Evolutionary conservation across 2,329 filamentous ascomycete genomes (phyloP), one percentile per base, ranked within the genome.

Genomic region (Colletotrichum siamense): DNA sequence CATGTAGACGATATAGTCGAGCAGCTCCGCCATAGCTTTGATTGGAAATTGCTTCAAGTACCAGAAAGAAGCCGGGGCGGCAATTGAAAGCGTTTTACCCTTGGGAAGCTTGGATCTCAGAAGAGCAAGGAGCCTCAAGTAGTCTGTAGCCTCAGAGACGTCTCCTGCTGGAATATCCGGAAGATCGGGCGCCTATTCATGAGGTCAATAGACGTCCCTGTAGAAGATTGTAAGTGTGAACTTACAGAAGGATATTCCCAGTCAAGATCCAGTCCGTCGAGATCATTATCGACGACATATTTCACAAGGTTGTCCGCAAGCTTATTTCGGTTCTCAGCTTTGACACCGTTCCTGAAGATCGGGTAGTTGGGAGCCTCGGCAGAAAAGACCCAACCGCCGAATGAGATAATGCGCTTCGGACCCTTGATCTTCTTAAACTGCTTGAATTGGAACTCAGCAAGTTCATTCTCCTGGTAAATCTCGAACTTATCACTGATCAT

Each of bases 311-410:
- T 82, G n/a, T 61, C 76, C 2, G 70, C 77, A 12, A 82, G 61
- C 22, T 66, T 69, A 32, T 71, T 66, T 13, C 71, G 77, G 67
- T 78, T 79, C 12, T 26, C 68, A n/a, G 76, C 16, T 39, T 59
- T 81, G 39, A 81, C 79, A 3, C 80, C 84, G 9, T 85, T 74
- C 2, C 86, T 81, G 69, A 88, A 84, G 55, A 88, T 84, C 22
- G 69, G 49, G 69, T 83, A 87, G 1, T 84, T 86, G 6, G 71
- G 79, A 0, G 82, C 80, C 3, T 82, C 79, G 1, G 87, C 87
- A 0, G 83, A 86, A 30, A 69, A 39, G 63, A 69, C 80, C 88
- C 88, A 88, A 30, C 87, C 87, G 24, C 87, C 87, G 77, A 89
- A 84, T 1, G 85, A 84, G 10, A 89, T 32, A 49, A 89, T 85